Base-by-base conservation (phyloP, 2,329 filamentous ascomycete species). In the Pseudocercospora musae region DNA sequence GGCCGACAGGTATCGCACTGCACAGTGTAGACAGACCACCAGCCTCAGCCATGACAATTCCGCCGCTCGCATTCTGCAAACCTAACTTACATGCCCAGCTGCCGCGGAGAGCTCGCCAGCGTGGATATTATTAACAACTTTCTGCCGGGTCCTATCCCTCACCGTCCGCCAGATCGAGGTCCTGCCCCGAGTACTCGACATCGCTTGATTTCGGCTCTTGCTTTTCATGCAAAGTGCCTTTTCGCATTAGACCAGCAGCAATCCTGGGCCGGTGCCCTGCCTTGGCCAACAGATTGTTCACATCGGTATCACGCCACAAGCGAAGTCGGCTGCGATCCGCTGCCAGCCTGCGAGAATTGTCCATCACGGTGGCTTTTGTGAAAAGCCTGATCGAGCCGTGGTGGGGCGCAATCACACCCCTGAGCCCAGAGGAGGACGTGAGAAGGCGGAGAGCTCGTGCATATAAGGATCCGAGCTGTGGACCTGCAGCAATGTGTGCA, bases 321-420 rank as follows among this genome's bases (percentile, higher is more conserved):
- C 46, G 18, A 44, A 23, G 3, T 42, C 37, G 31, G 37, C 37
- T 18, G 25, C n/a, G 52, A n/a, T 40, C 29, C 15, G 52, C 53
- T 25, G 23, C 15, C 4, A 27, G 48, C 25, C 46, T 10, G 3
- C 11, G 18, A 27, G n/a, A 33, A 21, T 31, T 33, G 57, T 42
- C 55, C 60, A 62, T 62, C 60, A 59, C 40, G 60, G 60, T 62
- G 21, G 44, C 27, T 46, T 21, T 55, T 20, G 48, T 44, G 52
- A 49, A 62, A 59, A 50, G 54, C 46, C 49, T 18, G 56, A 25
- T 29, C 23, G 4, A 20, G 49, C 33, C 21, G 40, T 37, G 13
- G 56, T 40, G 46, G 48, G 25, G 33, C 52, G n/a, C 52, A 18
- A n/a, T 13, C 9, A 40, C 15, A 55, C n/a, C 29, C 15, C 13